Conservation (phyloP, 2,329 filamentous ascomycete species). For the Fusarium sp. region DNA sequence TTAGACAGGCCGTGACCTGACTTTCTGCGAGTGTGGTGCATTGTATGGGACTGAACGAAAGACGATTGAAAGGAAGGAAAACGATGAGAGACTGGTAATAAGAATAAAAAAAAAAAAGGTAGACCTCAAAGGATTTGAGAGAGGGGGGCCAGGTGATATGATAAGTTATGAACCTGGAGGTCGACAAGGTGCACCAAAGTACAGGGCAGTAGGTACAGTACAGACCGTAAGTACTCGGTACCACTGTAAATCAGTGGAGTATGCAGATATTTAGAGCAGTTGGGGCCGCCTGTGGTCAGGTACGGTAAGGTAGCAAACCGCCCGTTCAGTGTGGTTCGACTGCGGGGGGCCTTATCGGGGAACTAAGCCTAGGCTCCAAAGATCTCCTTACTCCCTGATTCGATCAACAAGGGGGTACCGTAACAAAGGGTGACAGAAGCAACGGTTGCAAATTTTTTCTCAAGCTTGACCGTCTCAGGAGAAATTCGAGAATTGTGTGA, state of each 20-base stretch:
- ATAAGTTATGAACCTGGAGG: constrained; percentile 39
- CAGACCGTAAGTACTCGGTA: constrained; percentile 34
- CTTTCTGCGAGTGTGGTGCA: constrained; percentile 69
- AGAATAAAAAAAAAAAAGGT: constrained; percentile 5
- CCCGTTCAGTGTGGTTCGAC: constrained; percentile 44
- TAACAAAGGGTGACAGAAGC: constrained; percentile 9
- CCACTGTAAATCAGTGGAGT: constrained; percentile 39
- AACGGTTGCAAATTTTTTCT: constrained; percentile 41
- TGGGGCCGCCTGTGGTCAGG: constrained; percentile 25
- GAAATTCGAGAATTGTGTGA: constrained; percentile 44
- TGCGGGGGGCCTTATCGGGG: constrained; percentile 42
- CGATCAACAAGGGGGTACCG: constrained; percentile 34
- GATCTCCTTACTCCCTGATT: constrained; percentile 41
- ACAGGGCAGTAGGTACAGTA: constrained; percentile 20
- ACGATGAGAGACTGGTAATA: constrained; percentile 19
- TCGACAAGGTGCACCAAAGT: constrained; percentile 12
- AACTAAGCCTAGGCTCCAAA: constrained; percentile 33
- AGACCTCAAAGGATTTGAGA: constrained; percentile 31
- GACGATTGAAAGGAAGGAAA: constrained; percentile 6
- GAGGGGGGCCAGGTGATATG: constrained; percentile 31
- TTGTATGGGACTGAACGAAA: constrained; percentile 44
- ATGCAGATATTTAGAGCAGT: constrained; percentile 36
- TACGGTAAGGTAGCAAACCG: constrained; percentile 19
- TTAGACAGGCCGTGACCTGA: constrained; percentile 65
- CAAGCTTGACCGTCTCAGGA: constrained; percentile 39